Percentiles rank a stretch among this genome's conserved stretches.
phyloP scores from a whole-genome alignment of 768 basidiomycete genomes.

The Suillus clintonianus region DNA sequence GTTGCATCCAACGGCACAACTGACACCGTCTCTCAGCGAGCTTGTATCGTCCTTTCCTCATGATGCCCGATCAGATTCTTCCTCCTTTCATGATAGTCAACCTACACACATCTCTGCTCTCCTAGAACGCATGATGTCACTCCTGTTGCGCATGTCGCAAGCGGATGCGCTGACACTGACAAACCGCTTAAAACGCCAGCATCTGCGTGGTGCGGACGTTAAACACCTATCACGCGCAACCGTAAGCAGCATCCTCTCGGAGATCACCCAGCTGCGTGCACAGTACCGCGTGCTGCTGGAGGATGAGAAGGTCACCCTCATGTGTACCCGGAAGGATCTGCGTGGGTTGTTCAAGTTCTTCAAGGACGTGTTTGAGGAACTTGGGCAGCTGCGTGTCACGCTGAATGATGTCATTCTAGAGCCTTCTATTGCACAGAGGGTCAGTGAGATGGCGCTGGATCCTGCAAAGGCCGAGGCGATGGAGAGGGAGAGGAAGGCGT shows the following conservation, averaged over 20 bases:
- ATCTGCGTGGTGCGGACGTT: constrained; percentile 83
- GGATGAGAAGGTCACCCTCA: constrained; percentile 64
- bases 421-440: constrained; percentile 67
- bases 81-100: constrained; percentile 63
- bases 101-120: constrained; percentile 51
- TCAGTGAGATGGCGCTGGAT: constrained; percentile 73
- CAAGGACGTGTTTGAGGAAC: constrained; percentile 80
- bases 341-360: constrained; percentile 80
- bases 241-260: constrained; percentile 69
- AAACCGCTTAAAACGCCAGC: constrained; percentile 87
- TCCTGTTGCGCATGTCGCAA: constrained; percentile 65
- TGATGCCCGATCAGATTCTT: constrained; percentile 74
- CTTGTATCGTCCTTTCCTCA: constrained; percentile 47
- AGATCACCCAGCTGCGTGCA: constrained; percentile 65
- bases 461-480: constrained; percentile 51
- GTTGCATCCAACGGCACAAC: constrained; percentile 33
- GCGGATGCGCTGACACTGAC: constrained; percentile 88
- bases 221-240: constrained; percentile 85
- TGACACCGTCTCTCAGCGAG: constrained; percentile 33
- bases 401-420: constrained; percentile 92
- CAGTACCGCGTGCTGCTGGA: constrained; percentile 77
- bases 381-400: constrained; percentile 77
- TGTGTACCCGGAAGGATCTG: constrained; percentile 78
- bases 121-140: constrained; percentile 60
- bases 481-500: constrained; percentile 30